Evolutionary conservation across 73 alveolate genomes (phyloP), one percentile per base, ranked within the genome.

Genomic region (Paramecium sonneborni): DNA sequence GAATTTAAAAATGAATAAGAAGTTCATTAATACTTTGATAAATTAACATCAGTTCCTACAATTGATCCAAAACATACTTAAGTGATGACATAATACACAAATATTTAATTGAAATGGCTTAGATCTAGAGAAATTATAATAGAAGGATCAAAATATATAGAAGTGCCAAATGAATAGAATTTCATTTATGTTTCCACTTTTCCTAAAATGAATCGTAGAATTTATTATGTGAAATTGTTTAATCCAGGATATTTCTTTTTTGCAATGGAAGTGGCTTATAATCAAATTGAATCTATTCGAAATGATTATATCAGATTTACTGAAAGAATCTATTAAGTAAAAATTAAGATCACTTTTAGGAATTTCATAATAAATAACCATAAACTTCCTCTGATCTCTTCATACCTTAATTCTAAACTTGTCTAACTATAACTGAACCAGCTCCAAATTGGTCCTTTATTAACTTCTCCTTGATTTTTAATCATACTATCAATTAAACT

Each of bases 201-300:
- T n/a, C 84, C 84, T 30, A 62, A 62, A 26, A 10, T 62, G 24
- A 62, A 62, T 62, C 39, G 84, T 12, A 62, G 84, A 62, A 62
- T 62, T 30, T 62, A 62, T 44, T 62, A 62, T 26, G 44, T 62
- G 0, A 26, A 32, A n/a, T 32, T 62, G 11, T 32, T 12, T 28
- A 32, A 62, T 62, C 84, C 84, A 7, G 44, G 84, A 12, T 62
- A 62, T 62, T 62, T 23, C 12, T 62, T 62, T 30, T 62, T 62
- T 62, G 84, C 44, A 32, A 62, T 62, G 84, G 84, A 62, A 62
- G 84, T 62, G 6, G 84, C 84, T 30, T 62, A 62, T 24, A 62
- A 62, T 10, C 20, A 62, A 62, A 62, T 62, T 2, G 84, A 62
- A 7, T 43, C 84, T 3, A 32, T 62, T 10, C 18, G 84, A 62